Conservation (phyloP, 2,329 filamentous ascomycete species). For the Diaporthe ilicicola region DNA sequence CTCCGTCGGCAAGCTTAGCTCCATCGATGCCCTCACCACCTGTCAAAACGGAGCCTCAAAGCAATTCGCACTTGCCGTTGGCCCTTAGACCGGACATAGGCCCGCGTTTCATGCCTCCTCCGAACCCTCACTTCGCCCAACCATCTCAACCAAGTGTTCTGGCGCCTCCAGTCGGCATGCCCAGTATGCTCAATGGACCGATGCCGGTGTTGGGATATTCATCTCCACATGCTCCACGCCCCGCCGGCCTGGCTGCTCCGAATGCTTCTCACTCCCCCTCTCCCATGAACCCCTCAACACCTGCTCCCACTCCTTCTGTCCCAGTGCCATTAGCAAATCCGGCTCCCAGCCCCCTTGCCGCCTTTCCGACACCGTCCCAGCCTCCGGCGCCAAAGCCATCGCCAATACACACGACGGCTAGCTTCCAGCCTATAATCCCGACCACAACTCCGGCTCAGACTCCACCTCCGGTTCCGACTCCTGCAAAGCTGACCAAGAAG, state of each 20-base stretch:
- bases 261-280: constrained; percentile 38
- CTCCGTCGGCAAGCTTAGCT: constrained; percentile 8
- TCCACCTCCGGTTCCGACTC: neutral
- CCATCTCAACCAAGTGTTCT: constrained; percentile 35
- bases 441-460: neutral
- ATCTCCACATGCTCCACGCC: constrained; percentile 33
- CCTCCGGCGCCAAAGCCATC: constrained; percentile 15
- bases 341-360: neutral
- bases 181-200: constrained; percentile 37
- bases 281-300: constrained; percentile 35
- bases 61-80: constrained; percentile 24
- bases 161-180: constrained; percentile 37
- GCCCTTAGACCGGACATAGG: constrained; percentile 31
- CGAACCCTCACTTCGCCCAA: constrained; percentile 31
- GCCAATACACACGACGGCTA: constrained; percentile 28
- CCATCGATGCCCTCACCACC: constrained; percentile 7
- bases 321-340: neutral
- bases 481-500: constrained; percentile 28
- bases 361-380: constrained; percentile 11
- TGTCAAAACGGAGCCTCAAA: constrained; percentile 30
- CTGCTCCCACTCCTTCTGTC: neutral
- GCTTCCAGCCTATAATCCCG: constrained; percentile 28
- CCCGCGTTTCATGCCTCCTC: constrained; percentile 33
- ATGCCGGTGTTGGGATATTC: constrained; percentile 40
- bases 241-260: constrained; percentile 41